Conservation (phyloP, 1,284 basidiomycete genomes). For the Phellopilus nigrolimitatus region DNA sequence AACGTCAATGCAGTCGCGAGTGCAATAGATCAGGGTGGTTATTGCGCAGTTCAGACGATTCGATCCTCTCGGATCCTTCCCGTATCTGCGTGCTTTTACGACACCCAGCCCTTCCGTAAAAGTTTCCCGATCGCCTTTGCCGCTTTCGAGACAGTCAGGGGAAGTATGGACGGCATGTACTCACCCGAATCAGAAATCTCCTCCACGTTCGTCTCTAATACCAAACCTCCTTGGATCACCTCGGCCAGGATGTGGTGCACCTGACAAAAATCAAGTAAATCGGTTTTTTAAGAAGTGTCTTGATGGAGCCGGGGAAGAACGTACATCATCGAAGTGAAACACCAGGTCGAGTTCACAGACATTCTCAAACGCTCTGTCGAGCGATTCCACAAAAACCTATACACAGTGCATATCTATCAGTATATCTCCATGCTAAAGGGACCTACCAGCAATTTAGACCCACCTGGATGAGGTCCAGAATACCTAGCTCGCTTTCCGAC, state of each 20-base stretch:
- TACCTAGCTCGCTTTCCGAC: constrained; percentile 93
- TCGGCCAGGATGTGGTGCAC: constrained; percentile 93
- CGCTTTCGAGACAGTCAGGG: not conserved
- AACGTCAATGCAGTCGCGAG: not conserved
- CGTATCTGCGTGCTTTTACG: no score
- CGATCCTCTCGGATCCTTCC: no score
- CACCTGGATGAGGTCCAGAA: constrained; percentile 96
- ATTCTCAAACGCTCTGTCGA: constrained; percentile 96
- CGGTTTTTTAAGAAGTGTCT: not conserved
- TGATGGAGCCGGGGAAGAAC: constrained; percentile 21
- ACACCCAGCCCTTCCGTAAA: no score
- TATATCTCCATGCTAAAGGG: no score
- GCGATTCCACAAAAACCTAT: constrained; percentile 95
- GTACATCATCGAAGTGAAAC: constrained; percentile 96
- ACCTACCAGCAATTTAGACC: constrained; percentile 30
- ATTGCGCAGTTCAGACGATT: no score
- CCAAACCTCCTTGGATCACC: constrained; percentile 94
- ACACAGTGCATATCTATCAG: no score
- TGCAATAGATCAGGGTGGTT: not conserved
- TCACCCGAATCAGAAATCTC: constrained; percentile 78
- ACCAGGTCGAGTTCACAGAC: constrained; percentile 98
- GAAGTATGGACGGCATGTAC: constrained; percentile 27
- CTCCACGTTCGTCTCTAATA: constrained; percentile 96
- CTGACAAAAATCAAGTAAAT: constrained; percentile 35
- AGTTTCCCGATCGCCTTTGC: no score